These are phyloP conservation scores for Erodium moschatum DNA, from an alignment of 441 rosid genomes.

Conservation along the genomic window DNA sequence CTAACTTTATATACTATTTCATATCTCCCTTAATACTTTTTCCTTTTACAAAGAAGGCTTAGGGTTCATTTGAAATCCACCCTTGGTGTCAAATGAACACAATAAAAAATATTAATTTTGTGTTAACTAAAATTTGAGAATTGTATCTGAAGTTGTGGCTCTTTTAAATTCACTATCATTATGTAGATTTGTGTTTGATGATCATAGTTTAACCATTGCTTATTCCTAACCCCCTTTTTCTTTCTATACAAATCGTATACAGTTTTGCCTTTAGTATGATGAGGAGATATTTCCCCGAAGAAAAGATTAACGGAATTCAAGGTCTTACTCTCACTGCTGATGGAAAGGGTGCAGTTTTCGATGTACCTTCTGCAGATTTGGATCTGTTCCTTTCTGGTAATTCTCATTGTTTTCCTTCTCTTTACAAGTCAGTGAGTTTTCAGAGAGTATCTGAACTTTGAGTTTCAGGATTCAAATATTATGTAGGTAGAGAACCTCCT, in stretches of 20 bases:
- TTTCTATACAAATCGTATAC: constrained; percentile 19
- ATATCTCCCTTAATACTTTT: not conserved
- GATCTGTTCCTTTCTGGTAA: constrained; percentile 55
- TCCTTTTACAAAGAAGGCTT: no score
- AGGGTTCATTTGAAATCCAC: not conserved
- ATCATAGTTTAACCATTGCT: not conserved
- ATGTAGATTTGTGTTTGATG: not conserved
- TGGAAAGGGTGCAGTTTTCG: constrained; percentile 73
- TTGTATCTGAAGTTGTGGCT: no score
- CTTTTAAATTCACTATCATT: not conserved
- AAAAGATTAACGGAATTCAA: constrained; percentile 57
- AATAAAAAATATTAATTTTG: no score
- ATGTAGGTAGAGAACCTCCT: no score
- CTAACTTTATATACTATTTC: not conserved
- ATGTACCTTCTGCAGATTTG: constrained; percentile 50
- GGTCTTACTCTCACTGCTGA: constrained; percentile 75
- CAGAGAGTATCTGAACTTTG: not conserved
- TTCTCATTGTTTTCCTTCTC: not conserved
- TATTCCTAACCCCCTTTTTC: not conserved
- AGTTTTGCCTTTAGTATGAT: constrained; percentile 58
- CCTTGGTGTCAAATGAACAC: not conserved
- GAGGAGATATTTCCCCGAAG: constrained; percentile 79
- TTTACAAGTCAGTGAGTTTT: not conserved
- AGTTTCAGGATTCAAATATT: not conserved
- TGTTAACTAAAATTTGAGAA: not conserved